phyloP scores from a whole-genome alignment of 805 yeast species.

The Spencermartinsiella europaea region DNA sequence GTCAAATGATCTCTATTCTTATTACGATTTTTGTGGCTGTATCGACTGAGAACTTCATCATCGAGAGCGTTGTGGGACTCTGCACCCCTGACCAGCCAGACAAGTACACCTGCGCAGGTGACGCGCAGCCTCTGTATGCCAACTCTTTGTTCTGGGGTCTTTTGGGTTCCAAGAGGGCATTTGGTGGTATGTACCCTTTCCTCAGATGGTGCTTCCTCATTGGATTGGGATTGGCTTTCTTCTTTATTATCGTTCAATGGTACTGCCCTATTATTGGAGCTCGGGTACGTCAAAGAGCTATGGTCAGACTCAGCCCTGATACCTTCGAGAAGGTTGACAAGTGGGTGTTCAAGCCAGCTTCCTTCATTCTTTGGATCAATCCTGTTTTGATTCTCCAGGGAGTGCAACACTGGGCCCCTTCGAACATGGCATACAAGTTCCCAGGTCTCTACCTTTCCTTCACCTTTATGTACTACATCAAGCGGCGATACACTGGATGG shows the following conservation, averaged over 20 bases:
- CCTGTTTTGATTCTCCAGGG: slow-evolving; percentile 46
- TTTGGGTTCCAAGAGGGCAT: slow-evolving; percentile 40
- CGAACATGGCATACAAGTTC: slow-evolving; percentile 39
- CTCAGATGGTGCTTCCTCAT: slow-evolving; percentile 44
- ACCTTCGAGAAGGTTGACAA: slow-evolving; percentile 27
- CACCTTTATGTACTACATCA: slow-evolving; percentile 42
- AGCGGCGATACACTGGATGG: slow-evolving; percentile 41
- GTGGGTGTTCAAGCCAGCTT: slow-evolving; percentile 1
- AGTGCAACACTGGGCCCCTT: slow-evolving; percentile 38
- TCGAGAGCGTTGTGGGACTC: slow-evolving; percentile 28
- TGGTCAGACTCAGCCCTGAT: slow-evolving; percentile 3
- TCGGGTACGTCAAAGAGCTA: slow-evolving; percentile 10
- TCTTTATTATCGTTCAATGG: slow-evolving; percentile 21
- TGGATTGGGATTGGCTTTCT: slow-evolving; percentile 31
- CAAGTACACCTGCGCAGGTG: slow-evolving; percentile 35
- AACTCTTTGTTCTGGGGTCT: slow-evolving; percentile 39
- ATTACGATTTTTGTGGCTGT: slow-evolving; percentile 26
- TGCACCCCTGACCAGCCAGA: slow-evolving; percentile 26
- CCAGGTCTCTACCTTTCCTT: slow-evolving; percentile 40
- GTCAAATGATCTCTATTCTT: slow-evolving; percentile 27
- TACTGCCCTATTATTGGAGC: slow-evolving; percentile 21
- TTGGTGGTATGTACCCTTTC: slow-evolving; percentile 39
- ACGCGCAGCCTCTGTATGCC: slow-evolving; percentile 44
- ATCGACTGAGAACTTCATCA: slow-evolving; percentile 31
- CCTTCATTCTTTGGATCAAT: slow-evolving; percentile 21